Evolutionary conservation across 768 basidiomycete species (phyloP), one percentile per base, ranked within the genome.

Genomic region (Mycena vulgaris): DNA sequence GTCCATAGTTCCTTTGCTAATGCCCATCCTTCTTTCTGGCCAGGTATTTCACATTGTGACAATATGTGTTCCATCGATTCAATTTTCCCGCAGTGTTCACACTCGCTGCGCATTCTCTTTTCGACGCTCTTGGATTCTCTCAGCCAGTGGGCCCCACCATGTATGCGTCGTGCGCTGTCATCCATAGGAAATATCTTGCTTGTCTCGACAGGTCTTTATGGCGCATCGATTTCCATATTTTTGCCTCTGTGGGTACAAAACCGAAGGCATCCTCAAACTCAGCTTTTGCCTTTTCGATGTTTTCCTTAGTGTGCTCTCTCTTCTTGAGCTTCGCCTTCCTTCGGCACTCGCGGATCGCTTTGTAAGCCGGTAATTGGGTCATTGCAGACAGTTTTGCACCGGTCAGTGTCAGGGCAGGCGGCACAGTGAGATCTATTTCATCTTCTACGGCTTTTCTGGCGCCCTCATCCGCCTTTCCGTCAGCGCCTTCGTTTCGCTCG

Each of bases 61-160:
- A 78, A 67, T 27, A 78, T 78, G 60, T 78, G 75, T 7, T 71
- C 73, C 66, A 75, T 71, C 1, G 63, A 31, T 8, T 76, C 77
- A 0, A 52, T 30, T 14, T 52, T 40, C 0, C 56, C 63, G 52
- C 77, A 78, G 1, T 51, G 23, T 2, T 23, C 25, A 51, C 77
- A 76, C 13, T 25, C 30, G 17, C 30, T 61, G 2, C 71, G 6
- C 23, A n/a, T n/a, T n/a, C n/a, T n/a, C n/a, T n/a, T n/a, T n/a
- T n/a, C n/a, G n/a, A n/a, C n/a, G n/a, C n/a, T n/a, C n/a, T n/a
- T n/a, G n/a, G n/a, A n/a, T n/a, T 69, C 70, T 37, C 66, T 39
- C 3, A 23, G 13, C 76, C 76, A 76, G n/a, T 77, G 65, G 3
- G 49, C 7, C 76, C 76, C 0, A 67, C 53, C 28, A 65, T 69